Base-by-base conservation (phyloP, 2,329 filamentous ascomycete genomes). In the Xylaria sp. region DNA sequence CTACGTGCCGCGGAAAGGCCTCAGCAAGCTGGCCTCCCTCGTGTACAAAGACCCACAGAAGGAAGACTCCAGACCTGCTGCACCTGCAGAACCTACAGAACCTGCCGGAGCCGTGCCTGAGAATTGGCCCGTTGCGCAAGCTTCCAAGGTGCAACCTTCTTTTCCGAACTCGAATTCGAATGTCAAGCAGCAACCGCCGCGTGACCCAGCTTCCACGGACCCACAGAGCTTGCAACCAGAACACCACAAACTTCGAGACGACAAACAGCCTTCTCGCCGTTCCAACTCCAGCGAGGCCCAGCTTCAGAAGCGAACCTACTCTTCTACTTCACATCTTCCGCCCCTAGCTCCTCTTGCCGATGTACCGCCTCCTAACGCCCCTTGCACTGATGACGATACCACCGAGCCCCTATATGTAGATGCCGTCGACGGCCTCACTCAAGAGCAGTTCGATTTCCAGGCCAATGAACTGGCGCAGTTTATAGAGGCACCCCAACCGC, bases 361-460 rank as follows among this genome's bases (percentile, higher is more conserved):
- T 36, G 31, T 28, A 56, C 46, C 48, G 2, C 51, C 61, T 23
- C 62, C 63, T 7, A 36, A 36, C 10, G 54, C 55, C 28, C 62
- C 63, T 52, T 61, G n/a, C 33, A 31, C 67, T 39, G 75, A 80
- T 56, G 80, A 82, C 39, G 81, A 84, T 55, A 71, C 78, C 15
- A 79, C 79, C n/a, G 83, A 82, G 60, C 77, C 79, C 6, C 77
- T 79, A 55, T 85, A 84, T 76, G 77, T 84, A 70, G 84, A 85
- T 71, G 83, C 83, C 12, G 76, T 84, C 20, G 84, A 85, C 68
- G 78, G 83, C 57, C 70, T 83, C n/a, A 71, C 75, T 12, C 46
- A 63, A 49, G 64, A 69, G 36, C 68, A 68, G 36, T 28, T 41
- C 20, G 52, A 75, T 39, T 67, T 71, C 43, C 39, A 41, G 28